Base-by-base conservation (phyloP, 129 eudicot species). In the Oenanthe sinensis region DNA sequence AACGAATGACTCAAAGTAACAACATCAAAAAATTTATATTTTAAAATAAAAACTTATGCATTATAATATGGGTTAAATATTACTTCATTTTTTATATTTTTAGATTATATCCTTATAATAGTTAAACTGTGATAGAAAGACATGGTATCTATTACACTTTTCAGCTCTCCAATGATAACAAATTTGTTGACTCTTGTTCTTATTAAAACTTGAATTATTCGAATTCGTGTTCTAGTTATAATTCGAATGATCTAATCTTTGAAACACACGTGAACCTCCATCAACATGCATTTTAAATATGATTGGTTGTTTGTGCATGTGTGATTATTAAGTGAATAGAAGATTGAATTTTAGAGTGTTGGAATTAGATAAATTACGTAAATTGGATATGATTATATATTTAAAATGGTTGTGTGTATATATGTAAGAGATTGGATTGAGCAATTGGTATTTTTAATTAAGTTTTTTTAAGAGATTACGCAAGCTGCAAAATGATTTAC, bases 121-220 rank as follows among this genome's bases (percentile, higher is more conserved):
- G 36, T 33, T 33, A 33, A 33, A 33, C 1, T 33, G 36, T 33
- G 36, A 33, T 33, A 87, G 71, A 60, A 0, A 81, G 77, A 71
- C 90, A 89, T 0, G 93, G 69, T 20, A 28, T 40, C 82, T 81
- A 16, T 46, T 81, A 72, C 90, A 87, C 78, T 76, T 84, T 0
- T 85, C 87, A 49, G 74, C 80, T 60, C 80, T 48, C 89, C 89
- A 86, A 17, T 83, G 78, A 74, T 55, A 80, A 50, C 89, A 86
- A 43, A 86, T 87, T 48, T 78, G 81, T 58, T 83, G 85, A 22
- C 79, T 77, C 63, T 55, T 65, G 19, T 75, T 68, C 15, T 76
- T 73, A 11, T 44, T 74, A 9, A 17, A 16, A 46, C 22, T 74
- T 13, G 77, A 40, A 71, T 71, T 71, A 58, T 58, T 58, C 30